phyloP scores from a whole-genome alignment of 1,284 basidiomycete genomes.

The Boletus mariae region DNA sequence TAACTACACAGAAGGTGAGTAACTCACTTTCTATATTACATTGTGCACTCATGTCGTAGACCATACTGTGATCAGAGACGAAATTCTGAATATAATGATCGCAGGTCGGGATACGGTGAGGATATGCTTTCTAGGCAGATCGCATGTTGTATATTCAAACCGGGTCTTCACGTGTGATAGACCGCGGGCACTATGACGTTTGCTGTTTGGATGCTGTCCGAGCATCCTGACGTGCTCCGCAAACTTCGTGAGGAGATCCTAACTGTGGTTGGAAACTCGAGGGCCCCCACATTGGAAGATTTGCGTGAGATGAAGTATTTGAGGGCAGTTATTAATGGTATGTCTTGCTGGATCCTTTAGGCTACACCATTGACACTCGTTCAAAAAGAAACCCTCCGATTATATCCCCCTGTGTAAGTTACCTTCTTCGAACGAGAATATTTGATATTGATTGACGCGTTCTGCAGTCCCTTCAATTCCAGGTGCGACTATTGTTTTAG shows the following conservation, averaged over 20 bases:
- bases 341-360: conserved; percentile 4
- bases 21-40: not conserved
- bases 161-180: conserved; percentile 20
- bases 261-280: conserved; percentile 40
- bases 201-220: conserved; percentile 51
- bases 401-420: conserved; percentile 59
- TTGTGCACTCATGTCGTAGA: conserved; percentile 13
- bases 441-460: conserved; percentile 1
- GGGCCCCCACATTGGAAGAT: conserved; percentile 48
- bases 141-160: not conserved
- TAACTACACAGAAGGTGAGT: conserved; percentile 28
- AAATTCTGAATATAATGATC: conserved; percentile 50
- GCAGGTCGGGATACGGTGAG: conserved; percentile 50
- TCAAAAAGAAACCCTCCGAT: conserved; percentile 50
- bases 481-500: conserved; percentile 16
- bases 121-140: not conserved
- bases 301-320: conserved; percentile 56
- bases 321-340: conserved; percentile 58
- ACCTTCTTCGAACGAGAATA: not conserved
- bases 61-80: conserved; percentile 41
- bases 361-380: not conserved
- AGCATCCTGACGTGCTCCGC: conserved; percentile 43
- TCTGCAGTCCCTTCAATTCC: conserved; percentile 33
- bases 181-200: conserved; percentile 56
- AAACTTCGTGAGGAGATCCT: conserved; percentile 57